Evolutionary conservation across 2,329 filamentous ascomycete species (phyloP), one percentile per base, ranked within the genome.

Genomic region (Colletotrichum sidae): DNA sequence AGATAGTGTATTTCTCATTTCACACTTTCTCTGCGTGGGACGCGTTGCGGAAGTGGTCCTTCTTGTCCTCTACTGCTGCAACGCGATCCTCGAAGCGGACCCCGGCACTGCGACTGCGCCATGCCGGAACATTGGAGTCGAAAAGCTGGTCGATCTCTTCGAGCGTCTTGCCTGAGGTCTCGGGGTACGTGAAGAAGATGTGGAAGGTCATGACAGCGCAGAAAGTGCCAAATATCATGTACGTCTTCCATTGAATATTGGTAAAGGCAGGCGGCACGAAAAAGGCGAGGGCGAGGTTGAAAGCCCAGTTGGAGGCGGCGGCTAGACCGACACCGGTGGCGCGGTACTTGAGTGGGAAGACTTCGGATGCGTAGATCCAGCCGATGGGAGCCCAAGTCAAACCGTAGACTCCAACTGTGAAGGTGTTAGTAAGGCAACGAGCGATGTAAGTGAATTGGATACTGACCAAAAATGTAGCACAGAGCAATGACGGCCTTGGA

Each of bases 311-410:
- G 4, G 77, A 76, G 1, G 84, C 82, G 0, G 85, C 86, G 0
- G 83, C 75, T 3, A 87, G 75, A 15, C 84, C 82, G 7, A 86
- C 84, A 53, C 83, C 84, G 72, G 86, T 87, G 60, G 83, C 83
- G 64, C 84, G 80, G 35, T 83, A 78, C 51, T 76, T 78, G 17
- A 84, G 73, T 37, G 82, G 82, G 70, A 79, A 81, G 33, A 83
- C 74, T 54, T 76, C 73, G 12, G 73, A 72, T 38, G 72, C 71
- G 56, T 75, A 75, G 41, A 75, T 73, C 73, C 73, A 77, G 4
- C 71, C 73, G 8, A 72, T 72, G 3, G 75, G 75, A 0, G 70
- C 76, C 74, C 76, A 76, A 10, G 75, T 78, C 8, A 77, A 68
- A 3, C 74, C 76, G 56, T 64, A 64, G 8, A 41, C 42, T 2